These are phyloP conservation scores for Umbilicus rupestris DNA, from an alignment of 164 flowering plant genomes.

Conservation along the genomic window DNA sequence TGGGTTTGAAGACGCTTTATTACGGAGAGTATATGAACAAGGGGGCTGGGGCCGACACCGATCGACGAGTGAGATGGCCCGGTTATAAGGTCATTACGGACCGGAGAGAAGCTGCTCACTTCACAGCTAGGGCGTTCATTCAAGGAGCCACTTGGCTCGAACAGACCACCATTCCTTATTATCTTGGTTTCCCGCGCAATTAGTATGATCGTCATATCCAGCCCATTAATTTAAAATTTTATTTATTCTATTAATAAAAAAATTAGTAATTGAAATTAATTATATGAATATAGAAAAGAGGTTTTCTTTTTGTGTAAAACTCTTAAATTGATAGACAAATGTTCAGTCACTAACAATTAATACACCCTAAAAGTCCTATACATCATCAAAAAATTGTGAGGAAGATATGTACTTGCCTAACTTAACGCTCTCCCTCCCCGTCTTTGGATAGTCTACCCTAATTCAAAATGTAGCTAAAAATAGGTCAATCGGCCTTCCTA, in stretches of 20 bases:
- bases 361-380: neutral
- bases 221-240: too few species aligned
- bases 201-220: neutral
- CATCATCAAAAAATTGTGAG: neutral
- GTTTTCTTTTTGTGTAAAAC: too few species aligned
- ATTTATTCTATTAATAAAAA: too few species aligned
- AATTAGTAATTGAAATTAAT: too few species aligned
- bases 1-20: conserved; percentile 54
- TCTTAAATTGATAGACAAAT: too few species aligned
- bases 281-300: too few species aligned
- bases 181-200: neutral
- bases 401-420: neutral
- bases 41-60: conserved; percentile 67
- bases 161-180: conserved; percentile 33
- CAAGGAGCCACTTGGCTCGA: conserved; percentile 60
- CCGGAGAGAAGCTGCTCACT: conserved; percentile 46
- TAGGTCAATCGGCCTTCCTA: neutral
- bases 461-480: neutral
- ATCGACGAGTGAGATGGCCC: conserved; percentile 64
- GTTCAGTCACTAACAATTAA: too few species aligned
- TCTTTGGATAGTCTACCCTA: neutral
- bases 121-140: conserved; percentile 49
- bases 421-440: neutral
- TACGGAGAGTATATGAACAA: conserved; percentile 73
- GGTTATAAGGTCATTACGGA: conserved; percentile 51